phyloP scores from a whole-genome alignment of 2,329 filamentous ascomycete genomes.

The Dactylonectria estremocensis region DNA sequence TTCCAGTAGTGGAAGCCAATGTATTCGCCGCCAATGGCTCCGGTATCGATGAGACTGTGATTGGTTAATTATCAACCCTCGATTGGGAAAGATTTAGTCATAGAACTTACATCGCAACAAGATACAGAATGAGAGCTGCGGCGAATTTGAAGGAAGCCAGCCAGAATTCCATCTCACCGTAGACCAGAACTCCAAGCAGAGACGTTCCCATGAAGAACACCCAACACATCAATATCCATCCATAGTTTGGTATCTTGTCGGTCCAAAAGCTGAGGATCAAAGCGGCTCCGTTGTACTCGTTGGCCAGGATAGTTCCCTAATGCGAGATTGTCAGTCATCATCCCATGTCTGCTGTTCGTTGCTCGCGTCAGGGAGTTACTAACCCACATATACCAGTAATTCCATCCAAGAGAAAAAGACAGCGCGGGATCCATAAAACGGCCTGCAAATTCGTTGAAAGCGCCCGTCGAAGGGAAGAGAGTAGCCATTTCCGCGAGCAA shows the following conservation, averaged over 20 bases:
- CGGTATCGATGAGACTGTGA: constrained; percentile 12
- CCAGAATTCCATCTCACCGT: constrained; percentile 36
- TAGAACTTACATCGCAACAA: constrained; percentile 19
- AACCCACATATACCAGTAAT: constrained; percentile 36
- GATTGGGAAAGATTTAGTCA: background rate
- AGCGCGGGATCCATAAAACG: constrained; percentile 31
- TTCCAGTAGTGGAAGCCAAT: constrained; percentile 25
- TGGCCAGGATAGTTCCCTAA: constrained; percentile 30
- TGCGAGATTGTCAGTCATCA: background rate
- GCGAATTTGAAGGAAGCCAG: constrained; percentile 23
- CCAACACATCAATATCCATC: constrained; percentile 33
- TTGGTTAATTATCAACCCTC: background rate
- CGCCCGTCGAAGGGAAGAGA: constrained; percentile 23
- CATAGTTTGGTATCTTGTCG: constrained; percentile 32
- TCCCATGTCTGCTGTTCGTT: background rate
- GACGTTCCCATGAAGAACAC: constrained; percentile 32
- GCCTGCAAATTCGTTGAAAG: constrained; percentile 33
- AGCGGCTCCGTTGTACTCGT: constrained; percentile 22
- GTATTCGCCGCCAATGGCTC: constrained; percentile 21
- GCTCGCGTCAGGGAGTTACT: background rate
- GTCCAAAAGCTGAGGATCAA: constrained; percentile 26
- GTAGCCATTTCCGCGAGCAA: constrained; percentile 31
- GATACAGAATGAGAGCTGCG: constrained; percentile 11
- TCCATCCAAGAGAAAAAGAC: constrained; percentile 32
- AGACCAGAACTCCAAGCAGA: constrained; percentile 32